Evolutionary conservation across 345 rosid species (phyloP).

Genomic region (Gossypium rotundifolium): DNA sequence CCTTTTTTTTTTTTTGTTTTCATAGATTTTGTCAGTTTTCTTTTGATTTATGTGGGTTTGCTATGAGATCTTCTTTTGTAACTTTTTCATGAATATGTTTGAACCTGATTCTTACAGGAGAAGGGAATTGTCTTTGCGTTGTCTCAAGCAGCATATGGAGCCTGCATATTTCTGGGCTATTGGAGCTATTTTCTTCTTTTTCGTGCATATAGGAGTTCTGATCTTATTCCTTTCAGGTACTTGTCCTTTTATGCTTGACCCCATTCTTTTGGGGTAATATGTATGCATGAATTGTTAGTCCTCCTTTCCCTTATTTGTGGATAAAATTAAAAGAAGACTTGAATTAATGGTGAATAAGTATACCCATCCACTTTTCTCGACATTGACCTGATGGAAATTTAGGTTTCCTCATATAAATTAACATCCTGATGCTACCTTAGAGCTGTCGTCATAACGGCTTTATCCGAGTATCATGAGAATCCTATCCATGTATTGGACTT

Average conservation of each 20-base stretch:
- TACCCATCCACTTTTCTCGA: not conserved
- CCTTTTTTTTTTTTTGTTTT: not conserved
- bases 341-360: not conserved
- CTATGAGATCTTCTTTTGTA: constrained; percentile 1
- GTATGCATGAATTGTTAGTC: not conserved
- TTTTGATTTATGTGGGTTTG: not conserved
- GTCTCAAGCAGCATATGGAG: constrained; percentile 84
- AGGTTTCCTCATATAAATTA: not conserved
- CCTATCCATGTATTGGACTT: not conserved
- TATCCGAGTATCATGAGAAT: not conserved
- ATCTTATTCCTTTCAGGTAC: constrained; percentile 88
- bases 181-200: constrained; percentile 77
- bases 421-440: not conserved
- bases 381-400: not conserved
- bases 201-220: constrained; percentile 35
- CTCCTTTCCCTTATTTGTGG: not conserved
- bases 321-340: not conserved
- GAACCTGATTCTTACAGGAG: constrained; percentile 38
- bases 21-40: not conserved
- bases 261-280: constrained; percentile 6
- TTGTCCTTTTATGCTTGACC: constrained; percentile 2
- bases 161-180: constrained; percentile 65
- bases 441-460: not conserved
- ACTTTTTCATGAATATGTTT: not conserved
- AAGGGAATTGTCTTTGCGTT: constrained; percentile 58